phyloP scores from a whole-genome alignment of 225 moss, liverwort and hornwort genomes.

The Pleurozium schreberi region DNA sequence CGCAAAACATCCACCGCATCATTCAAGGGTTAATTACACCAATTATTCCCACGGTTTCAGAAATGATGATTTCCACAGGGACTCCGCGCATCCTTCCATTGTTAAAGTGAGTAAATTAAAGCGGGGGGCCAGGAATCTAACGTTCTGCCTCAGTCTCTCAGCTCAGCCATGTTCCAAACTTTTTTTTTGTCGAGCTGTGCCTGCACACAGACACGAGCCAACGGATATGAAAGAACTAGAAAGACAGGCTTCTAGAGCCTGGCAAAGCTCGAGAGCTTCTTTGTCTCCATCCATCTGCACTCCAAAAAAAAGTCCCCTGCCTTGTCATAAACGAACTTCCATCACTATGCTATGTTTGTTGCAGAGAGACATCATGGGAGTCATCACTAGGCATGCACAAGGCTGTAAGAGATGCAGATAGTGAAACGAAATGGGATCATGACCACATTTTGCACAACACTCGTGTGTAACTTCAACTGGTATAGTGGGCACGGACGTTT shows the following conservation, averaged over 20 bases:
- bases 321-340: too few relatives aligned
- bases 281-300: not conserved
- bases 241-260: not conserved
- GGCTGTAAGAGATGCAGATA: not conserved
- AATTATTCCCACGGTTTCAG: too few relatives aligned
- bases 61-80: too few relatives aligned
- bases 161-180: too few relatives aligned
- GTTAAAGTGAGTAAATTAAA: too few relatives aligned
- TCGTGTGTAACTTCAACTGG: not conserved
- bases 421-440: not conserved
- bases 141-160: too few relatives aligned
- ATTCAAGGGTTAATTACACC: too few relatives aligned
- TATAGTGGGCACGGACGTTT: not conserved
- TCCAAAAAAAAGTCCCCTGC: not conserved
- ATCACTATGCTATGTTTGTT: too few relatives aligned
- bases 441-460: not conserved
- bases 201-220: not conserved
- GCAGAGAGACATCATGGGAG: not conserved
- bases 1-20: too few relatives aligned
- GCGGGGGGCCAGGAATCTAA: too few relatives aligned
- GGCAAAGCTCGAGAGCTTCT: not conserved
- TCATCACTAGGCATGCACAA: not conserved
- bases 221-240: not conserved
- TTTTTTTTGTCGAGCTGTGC: too few relatives aligned
- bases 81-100: too few relatives aligned